Base-by-base conservation (phyloP, 1,284 basidiomycete genomes). In the Leccinum pachyderme region DNA sequence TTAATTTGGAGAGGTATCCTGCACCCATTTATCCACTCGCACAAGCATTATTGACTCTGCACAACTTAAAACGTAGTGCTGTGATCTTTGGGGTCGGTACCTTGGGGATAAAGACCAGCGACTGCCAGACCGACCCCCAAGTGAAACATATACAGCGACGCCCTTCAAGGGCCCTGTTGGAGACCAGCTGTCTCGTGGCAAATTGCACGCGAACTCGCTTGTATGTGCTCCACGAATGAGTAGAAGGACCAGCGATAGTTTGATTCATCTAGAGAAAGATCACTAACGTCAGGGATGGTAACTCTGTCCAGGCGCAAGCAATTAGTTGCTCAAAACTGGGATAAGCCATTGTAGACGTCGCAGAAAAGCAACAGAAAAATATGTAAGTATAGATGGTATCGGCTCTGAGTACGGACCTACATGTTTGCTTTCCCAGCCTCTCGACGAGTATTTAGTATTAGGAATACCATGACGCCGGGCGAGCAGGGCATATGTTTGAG, bases 391-490 rank as follows among this genome's bases (percentile, higher is more conserved):
- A 7, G 63, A 64, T 24, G 59, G 64, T 12, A 37, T 64, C 39
- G 53, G 60, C 29, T 55, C 62, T 11, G 62, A 66, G 63, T 64
- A 56, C 18, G 63, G 18, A 18, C 18, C 18, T 53, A 7, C n/a
- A 29, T 29, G 28, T 35, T 24, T 28, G 22, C 18, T 27, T 43
- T 8, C 15, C 28, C 7, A 29, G 28, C 28, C 28, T 25, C 11
- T 35, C 22, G 47, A 33, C 13, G 31, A 22, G 2, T 4, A 4
- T 49, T 66, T 11, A 66, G 13, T 24, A 15, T 27, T 68, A 81
- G 82, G 81, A 83, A 67, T 83, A 83, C 64, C 83, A 82, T 15
- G 76, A 18, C 18, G 18, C 18, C 18, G 18, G 18, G 74, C 50
- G 59, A 68, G 1, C 63, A 65, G 41, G 81, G 81, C 49, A 73